phyloP scores from a whole-genome alignment of 164 flowering plant species.

The Nymphaea thermarum region DNA sequence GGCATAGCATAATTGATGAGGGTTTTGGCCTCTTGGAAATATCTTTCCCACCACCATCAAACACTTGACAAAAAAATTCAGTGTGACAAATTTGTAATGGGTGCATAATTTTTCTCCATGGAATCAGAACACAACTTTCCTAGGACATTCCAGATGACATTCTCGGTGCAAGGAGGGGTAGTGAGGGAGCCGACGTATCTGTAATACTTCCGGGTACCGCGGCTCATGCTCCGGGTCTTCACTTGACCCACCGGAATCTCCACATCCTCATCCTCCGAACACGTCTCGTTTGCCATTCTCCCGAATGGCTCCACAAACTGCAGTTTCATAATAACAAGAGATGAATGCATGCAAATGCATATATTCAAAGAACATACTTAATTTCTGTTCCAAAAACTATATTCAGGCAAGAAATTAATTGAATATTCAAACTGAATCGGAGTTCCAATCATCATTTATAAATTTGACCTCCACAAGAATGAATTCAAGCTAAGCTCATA shows the following conservation, averaged over 20 bases:
- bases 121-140: constrained; percentile 20
- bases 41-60: no score
- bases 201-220: constrained; percentile 31
- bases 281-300: constrained; percentile 18
- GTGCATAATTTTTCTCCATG: neutral
- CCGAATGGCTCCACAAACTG: constrained; percentile 18
- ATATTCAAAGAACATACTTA: no score
- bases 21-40: no score
- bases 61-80: no score
- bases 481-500: no score
- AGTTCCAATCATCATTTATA: no score
- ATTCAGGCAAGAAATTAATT: no score
- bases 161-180: constrained; percentile 46
- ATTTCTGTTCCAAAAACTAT: no score
- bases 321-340: neutral
- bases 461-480: no score
- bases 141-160: constrained; percentile 43
- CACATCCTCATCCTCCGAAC: constrained; percentile 17
- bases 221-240: constrained; percentile 15
- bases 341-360: no score
- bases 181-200: constrained; percentile 52
- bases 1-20: no score
- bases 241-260: constrained; percentile 19
- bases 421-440: no score
- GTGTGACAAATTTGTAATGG: neutral